Percentiles rank a stretch among this genome's conserved stretches.
Evolutionary conservation across 345 rosid species (phyloP).

Genomic region (Zanthoxylum bungeanum): DNA sequence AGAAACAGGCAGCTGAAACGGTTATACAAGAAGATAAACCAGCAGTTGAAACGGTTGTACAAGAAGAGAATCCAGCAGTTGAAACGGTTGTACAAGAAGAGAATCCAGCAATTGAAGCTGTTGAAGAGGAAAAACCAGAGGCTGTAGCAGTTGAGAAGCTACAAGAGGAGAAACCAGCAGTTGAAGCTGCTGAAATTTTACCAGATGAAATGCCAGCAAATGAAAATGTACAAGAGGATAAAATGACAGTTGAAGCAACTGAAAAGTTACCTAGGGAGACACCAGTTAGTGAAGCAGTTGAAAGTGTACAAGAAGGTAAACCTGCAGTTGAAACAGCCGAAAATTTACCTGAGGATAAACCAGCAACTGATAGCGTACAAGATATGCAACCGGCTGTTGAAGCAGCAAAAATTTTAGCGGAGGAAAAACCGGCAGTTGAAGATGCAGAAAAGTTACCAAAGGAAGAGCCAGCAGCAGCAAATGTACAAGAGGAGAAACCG

Average conservation of each 20-base stretch:
- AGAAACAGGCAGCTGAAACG: background rate
- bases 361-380: too few relatives aligned
- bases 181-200: background rate
- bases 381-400: background rate
- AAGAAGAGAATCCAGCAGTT: background rate
- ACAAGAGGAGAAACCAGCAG: slow-evolving; percentile 1
- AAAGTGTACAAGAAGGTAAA: too few relatives aligned
- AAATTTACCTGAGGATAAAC: too few relatives aligned
- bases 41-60: slow-evolving; percentile 7
- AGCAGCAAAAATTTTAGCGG: background rate
- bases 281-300: too few relatives aligned
- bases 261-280: background rate
- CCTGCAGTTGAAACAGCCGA: too few relatives aligned
- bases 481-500: background rate
- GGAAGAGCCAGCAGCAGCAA: background rate
- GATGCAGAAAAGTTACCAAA: too few relatives aligned
- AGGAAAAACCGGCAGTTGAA: background rate
- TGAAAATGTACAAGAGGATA: background rate
- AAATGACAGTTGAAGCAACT: slow-evolving; percentile 4
- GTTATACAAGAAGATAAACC: slow-evolving; percentile 13
- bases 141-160: slow-evolving; percentile 9
- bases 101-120: slow-evolving; percentile 12
- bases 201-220: too few relatives aligned
- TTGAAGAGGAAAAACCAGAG: background rate
- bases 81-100: slow-evolving; percentile 14